These are phyloP conservation scores for Antitrichia curtipendula DNA, from an alignment of 225 moss, liverwort and hornwort genomes.

Conservation along the genomic window DNA sequence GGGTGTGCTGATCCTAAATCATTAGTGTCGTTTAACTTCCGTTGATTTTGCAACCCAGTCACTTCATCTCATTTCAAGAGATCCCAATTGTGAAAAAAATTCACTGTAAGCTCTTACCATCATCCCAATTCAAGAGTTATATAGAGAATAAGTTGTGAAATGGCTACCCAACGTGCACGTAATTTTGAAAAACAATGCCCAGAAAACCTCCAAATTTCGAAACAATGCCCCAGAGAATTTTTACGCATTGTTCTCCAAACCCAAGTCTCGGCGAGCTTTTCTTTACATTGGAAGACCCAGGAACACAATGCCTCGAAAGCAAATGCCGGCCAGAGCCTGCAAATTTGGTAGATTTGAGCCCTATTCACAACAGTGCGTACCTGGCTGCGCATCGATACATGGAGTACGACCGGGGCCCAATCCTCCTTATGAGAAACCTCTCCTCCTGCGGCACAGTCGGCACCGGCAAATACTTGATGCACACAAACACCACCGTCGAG, in stretches of 20 bases:
- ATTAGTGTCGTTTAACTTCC: neutral
- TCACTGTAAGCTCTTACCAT: too few species aligned
- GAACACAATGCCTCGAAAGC: neutral
- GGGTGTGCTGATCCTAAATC: neutral
- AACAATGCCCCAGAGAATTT: neutral
- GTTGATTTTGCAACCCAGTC: neutral
- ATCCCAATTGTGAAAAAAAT: neutral
- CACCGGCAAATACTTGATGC: conserved; percentile 83
- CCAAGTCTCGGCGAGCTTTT: neutral
- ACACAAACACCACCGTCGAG: conserved; percentile 76
- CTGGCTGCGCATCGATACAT: conserved; percentile 93
- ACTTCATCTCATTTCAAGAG: neutral
- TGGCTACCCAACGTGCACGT: too few species aligned
- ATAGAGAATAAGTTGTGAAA: neutral
- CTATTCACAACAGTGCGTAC: neutral
- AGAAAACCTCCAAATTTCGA: neutral
- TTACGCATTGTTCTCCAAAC: neutral
- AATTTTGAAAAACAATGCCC: neutral
- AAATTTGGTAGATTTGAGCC: neutral
- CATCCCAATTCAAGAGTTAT: neutral
- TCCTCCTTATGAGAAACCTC: conserved; percentile 67
- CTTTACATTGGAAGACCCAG: neutral
- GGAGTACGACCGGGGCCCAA: conserved; percentile 57
- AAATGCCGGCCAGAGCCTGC: neutral
- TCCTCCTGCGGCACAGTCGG: conserved; percentile 53